phyloP scores from a whole-genome alignment of 139 green algal species.

The Picochlorum sp. region DNA sequence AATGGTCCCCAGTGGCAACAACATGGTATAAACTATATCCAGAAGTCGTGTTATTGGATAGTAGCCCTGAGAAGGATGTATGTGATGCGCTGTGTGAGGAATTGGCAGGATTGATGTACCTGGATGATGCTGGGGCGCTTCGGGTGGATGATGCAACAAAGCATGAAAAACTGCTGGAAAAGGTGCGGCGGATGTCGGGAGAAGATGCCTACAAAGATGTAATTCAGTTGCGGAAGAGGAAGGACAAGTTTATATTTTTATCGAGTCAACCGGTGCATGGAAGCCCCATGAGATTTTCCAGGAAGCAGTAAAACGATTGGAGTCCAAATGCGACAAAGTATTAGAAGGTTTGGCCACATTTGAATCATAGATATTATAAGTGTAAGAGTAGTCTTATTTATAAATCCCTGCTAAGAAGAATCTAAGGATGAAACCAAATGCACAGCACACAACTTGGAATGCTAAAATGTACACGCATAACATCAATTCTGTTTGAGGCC shows the following conservation, averaged over 20 bases:
- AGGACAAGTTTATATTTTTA: constrained; percentile 97
- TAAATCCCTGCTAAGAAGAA: constrained; percentile 53
- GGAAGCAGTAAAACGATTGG: constrained; percentile 60
- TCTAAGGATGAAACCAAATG: constrained; percentile 44
- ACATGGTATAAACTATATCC: constrained; percentile 85
- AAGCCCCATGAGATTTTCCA: constrained; percentile 60
- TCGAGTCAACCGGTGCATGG: constrained; percentile 81
- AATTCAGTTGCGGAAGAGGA: constrained; percentile 72
- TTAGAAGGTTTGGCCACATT: constrained; percentile 38
- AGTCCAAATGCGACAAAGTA: constrained; percentile 66
- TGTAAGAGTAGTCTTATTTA: constrained; percentile 43
- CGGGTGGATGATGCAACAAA: constrained; percentile 19
- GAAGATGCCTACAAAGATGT: constrained; percentile 39
- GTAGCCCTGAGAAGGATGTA: constrained; percentile 25
- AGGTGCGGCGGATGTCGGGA: constrained; percentile 50
- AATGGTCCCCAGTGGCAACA: constrained; percentile 96
- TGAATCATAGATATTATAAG: background rate
- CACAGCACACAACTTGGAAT: constrained; percentile 70
- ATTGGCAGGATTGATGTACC: constrained; percentile 43
- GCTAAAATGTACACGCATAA: constrained; percentile 78
- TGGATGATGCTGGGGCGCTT: constrained; percentile 18
- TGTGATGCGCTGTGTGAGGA: constrained; percentile 50
- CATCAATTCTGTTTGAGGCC: constrained; percentile 64
- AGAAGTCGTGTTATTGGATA: constrained; percentile 65
- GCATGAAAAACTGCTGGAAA: constrained; percentile 52